Percentiles rank a stretch among this genome's conserved stretches.
Evolutionary conservation across 2,329 filamentous ascomycete genomes (phyloP).

Genomic region (Hypoxylon sp.): DNA sequence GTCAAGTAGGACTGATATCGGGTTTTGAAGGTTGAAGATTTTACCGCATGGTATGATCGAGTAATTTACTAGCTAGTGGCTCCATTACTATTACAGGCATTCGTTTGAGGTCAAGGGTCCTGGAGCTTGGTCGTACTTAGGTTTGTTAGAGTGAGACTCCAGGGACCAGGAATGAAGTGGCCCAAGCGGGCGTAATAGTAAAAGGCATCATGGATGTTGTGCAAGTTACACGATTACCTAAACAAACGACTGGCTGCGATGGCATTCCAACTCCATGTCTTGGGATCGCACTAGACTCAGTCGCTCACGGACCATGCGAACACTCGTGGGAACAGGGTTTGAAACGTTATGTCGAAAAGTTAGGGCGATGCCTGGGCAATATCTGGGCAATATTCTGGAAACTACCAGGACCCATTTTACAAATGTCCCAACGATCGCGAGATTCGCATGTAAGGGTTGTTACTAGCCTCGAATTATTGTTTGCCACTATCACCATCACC

Average conservation of each 20-base stretch:
- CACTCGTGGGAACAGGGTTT: conserved; percentile 33
- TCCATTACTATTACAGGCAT: conserved; percentile 33
- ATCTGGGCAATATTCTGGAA: conserved; percentile 19
- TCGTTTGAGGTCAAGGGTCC: conserved; percentile 44
- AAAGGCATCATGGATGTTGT: background rate
- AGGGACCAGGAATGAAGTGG: conserved; percentile 36
- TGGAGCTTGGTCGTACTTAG: conserved; percentile 26
- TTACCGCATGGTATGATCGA: conserved; percentile 21
- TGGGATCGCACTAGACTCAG: conserved; percentile 45
- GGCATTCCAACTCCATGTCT: conserved; percentile 46
- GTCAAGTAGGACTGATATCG: conserved; percentile 11
- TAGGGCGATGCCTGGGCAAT: conserved; percentile 22
- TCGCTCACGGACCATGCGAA: conserved; percentile 29
- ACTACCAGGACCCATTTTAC: conserved; percentile 8
- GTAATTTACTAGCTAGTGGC: conserved; percentile 17
- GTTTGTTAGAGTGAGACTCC: conserved; percentile 30
- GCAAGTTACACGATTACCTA: conserved; percentile 17
- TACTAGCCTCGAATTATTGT: conserved; percentile 18
- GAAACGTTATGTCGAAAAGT: conserved; percentile 34
- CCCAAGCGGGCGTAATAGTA: conserved; percentile 30
- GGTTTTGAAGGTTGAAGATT: conserved; percentile 19
- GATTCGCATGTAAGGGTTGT: conserved; percentile 19
- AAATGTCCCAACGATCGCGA: conserved; percentile 23
- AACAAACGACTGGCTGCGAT: conserved; percentile 25
- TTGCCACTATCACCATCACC: conserved; percentile 28